These are phyloP conservation scores for Coniochaeta pulveracea DNA, from an alignment of 2,329 filamentous ascomycete genomes.

Conservation along the genomic window DNA sequence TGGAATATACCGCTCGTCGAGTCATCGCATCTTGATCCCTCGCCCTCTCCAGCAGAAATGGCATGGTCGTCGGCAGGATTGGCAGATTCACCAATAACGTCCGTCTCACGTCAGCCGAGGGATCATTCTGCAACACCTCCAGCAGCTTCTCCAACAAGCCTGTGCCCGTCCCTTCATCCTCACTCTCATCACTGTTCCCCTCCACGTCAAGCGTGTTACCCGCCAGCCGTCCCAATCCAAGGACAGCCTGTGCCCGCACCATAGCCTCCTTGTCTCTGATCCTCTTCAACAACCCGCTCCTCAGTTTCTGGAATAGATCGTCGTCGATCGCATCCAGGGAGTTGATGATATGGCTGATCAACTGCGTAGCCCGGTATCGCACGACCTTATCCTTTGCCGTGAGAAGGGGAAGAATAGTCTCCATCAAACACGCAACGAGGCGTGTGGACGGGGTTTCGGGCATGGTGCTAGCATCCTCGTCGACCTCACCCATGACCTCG, in stretches of 20 bases:
- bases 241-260: constrained; percentile 82
- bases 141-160: constrained; percentile 74
- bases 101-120: constrained; percentile 83
- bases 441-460: constrained; percentile 77
- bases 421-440: constrained; percentile 64
- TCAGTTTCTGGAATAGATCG: constrained; percentile 74
- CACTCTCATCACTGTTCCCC: constrained; percentile 58
- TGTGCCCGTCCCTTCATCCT: constrained; percentile 51
- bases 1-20: constrained; percentile 74
- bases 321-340: constrained; percentile 87
- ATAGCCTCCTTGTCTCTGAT: constrained; percentile 90
- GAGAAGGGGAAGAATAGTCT: constrained; percentile 63
- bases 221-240: constrained; percentile 77
- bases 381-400: constrained; percentile 86
- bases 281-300: constrained; percentile 68
- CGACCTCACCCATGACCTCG: constrained; percentile 52
- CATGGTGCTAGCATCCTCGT: constrained; percentile 58
- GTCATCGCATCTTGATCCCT: constrained; percentile 80
- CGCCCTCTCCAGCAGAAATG: constrained; percentile 80
- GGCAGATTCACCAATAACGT: constrained; percentile 86
- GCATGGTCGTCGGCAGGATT: constrained; percentile 69
- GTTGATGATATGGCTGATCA: constrained; percentile 85
- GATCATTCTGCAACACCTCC: constrained; percentile 84
- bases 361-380: constrained; percentile 79
- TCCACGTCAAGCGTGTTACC: constrained; percentile 65